phyloP scores from a whole-genome alignment of 768 basidiomycete genomes.

The Fomitopsis pulvina region DNA sequence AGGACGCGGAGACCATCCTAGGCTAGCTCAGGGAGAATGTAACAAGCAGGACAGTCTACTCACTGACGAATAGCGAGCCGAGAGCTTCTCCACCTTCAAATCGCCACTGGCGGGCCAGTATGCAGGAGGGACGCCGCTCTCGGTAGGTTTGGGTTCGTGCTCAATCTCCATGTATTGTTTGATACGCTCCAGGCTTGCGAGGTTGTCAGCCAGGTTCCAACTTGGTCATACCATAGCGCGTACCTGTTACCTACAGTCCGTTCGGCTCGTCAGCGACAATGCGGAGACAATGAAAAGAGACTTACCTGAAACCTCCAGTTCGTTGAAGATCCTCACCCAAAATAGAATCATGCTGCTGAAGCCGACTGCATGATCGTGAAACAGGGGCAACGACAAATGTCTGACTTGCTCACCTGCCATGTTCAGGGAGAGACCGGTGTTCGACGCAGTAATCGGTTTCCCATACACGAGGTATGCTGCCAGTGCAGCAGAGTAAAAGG shows the following conservation, averaged over 20 bases:
- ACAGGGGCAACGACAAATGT: neutral
- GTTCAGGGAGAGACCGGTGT: conserved; percentile 33
- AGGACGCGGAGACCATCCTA: conserved; percentile 51
- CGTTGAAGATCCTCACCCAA: conserved; percentile 39
- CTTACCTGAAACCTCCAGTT: conserved; percentile 39
- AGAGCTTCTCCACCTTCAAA: conserved; percentile 43
- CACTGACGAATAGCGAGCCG: conserved; percentile 39
- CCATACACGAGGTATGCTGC: conserved; percentile 51
- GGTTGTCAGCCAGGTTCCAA: conserved; percentile 1
- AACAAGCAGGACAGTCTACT: neutral
- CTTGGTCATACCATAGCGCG: neutral
- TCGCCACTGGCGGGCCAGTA: conserved; percentile 58
- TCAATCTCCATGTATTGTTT: conserved; percentile 51
- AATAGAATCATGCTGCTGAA: conserved; percentile 53
- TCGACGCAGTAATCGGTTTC: conserved; percentile 30
- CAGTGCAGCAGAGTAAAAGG: conserved; percentile 40
- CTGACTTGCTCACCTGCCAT: conserved; percentile 29
- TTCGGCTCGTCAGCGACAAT: neutral
- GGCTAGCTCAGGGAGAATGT: neutral
- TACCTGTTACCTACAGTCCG: conserved; percentile 22
- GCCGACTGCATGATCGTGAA: conserved; percentile 26
- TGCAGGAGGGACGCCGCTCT: conserved; percentile 46
- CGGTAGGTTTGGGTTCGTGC: conserved; percentile 39
- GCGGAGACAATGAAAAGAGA: neutral
- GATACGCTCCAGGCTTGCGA: conserved; percentile 40